Evolutionary conservation across 192 early-diverging fungal genomes (phyloP).

Genomic region (Rhizophagus sp.): DNA sequence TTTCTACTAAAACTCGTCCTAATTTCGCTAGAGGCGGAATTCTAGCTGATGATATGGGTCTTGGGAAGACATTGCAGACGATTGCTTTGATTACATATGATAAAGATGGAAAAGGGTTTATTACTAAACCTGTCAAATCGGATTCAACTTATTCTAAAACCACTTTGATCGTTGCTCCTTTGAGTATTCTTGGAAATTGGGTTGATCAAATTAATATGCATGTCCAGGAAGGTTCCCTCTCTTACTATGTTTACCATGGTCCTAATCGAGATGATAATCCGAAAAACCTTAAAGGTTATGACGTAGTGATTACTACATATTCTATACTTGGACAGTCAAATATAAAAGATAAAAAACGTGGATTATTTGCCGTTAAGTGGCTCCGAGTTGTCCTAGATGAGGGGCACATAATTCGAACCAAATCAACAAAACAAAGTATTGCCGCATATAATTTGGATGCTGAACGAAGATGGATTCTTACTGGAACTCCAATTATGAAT

Average conservation of each 20-base stretch:
- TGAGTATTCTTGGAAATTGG: constrained; percentile 57
- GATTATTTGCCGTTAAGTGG: constrained; percentile 59
- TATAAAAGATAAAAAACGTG: background rate
- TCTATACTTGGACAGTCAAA: background rate
- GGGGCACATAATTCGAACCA: constrained; percentile 69
- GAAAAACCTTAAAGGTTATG: constrained; percentile 1
- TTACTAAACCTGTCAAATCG: background rate
- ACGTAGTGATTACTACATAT: constrained; percentile 9
- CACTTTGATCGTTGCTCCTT: constrained; percentile 53
- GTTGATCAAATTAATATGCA: constrained; percentile 48
- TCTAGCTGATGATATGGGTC: constrained; percentile 63
- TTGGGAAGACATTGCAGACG: constrained; percentile 78
- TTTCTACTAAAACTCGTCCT: background rate
- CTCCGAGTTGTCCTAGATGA: constrained; percentile 83
- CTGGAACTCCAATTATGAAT: constrained; percentile 76
- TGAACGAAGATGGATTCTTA: constrained; percentile 71
- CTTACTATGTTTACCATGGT: constrained; percentile 52
- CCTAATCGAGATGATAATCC: constrained; percentile 32
- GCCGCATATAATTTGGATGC: constrained; percentile 61
- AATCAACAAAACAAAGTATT: constrained; percentile 44
- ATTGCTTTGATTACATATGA: constrained; percentile 58
- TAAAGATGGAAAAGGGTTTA: background rate
- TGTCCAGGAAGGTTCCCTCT: constrained; percentile 36
- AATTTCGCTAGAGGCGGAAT: constrained; percentile 48
- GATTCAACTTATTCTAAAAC: constrained; percentile 28